Base-by-base conservation (phyloP, 345 rosid genomes). In the Citrus glauca region DNA sequence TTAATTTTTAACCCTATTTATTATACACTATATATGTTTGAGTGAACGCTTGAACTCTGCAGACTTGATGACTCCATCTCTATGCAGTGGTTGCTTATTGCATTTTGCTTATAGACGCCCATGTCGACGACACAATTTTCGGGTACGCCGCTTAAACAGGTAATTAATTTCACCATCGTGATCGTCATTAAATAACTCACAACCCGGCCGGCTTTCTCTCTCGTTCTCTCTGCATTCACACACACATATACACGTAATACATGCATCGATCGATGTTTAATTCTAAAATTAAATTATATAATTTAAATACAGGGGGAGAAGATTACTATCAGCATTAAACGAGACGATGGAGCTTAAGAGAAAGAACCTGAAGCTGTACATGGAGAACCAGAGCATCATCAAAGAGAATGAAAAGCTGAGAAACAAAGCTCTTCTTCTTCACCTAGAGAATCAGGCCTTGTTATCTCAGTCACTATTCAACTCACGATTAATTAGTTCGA, bases 321-420 rank as follows among this genome's bases (percentile, higher is more conserved):
- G 81, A 38, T 42, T 40, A 37, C 38, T 74, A 45, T 45, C 50
- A 2, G 17, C 50, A 13, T 45, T 45, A 53, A 80, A 76, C 73
- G 79, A 77, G 77, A 80, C 81, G 72, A 86, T 91, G 86, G 87
- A 86, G 77, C 84, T 87, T 71, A 83, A 81, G 72, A 95, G 92
- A 74, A 83, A 80, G 72, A 95, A 93, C 84, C 19, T 90, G 84
- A 90, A 73, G 81, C 90, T 95, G 40, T 87, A 88, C 80, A 69
- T 86, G 85, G 80, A 90, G 91, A 95, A 95, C 78, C 88, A 84
- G 71, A 86, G 84, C 80, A 90, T 95, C 78, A 86, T 86, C 37
- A 73, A 82, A 80, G 93, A 89, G 84, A 95, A 93, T 50, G 90
- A 95, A 86, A 87, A 80, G 86, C 87, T 95, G 66, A 87, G 80